A percentile compares a stretch with the other conserved stretches of the same genome.
phyloP scores from a whole-genome alignment of 805 yeast genomes.

The Kuraishia ogatae region DNA sequence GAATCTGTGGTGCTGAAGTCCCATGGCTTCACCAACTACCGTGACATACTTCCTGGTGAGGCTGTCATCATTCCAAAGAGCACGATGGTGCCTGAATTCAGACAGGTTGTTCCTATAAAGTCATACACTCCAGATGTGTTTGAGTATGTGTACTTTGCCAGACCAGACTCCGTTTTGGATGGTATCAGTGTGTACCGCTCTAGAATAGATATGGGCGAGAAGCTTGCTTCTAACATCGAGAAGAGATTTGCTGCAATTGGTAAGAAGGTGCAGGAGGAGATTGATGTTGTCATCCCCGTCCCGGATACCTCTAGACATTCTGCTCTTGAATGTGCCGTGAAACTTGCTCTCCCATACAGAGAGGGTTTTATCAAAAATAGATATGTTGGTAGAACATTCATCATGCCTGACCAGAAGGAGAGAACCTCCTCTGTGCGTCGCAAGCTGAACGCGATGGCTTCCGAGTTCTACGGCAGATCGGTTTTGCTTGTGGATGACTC shows the following conservation, averaged over 20 bases:
- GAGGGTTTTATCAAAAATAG: conserved; percentile 97
- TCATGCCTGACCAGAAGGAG: conserved; percentile 96
- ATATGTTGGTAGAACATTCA: conserved; percentile 95
- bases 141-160: conserved; percentile 95
- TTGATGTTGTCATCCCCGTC: conserved; percentile 95
- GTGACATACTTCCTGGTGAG: conserved; percentile 91
- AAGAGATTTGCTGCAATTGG: conserved; percentile 27
- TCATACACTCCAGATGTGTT: conserved; percentile 91
- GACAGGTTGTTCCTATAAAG: conserved; percentile 73
- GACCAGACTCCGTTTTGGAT: conserved; percentile 93
- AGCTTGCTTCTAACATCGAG: conserved; percentile 67
- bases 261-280: conserved; percentile 39
- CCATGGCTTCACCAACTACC: conserved; percentile 70
- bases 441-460: conserved; percentile 92
- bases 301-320: conserved; percentile 98
- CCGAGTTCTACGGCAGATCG: conserved; percentile 77
- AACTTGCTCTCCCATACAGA: conserved; percentile 74
- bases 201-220: conserved; percentile 88
- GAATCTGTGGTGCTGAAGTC: conserved; percentile 94
- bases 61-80: conserved; percentile 89
- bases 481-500: conserved; percentile 94
- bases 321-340: conserved; percentile 85
- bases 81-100: conserved; percentile 65
- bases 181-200: conserved; percentile 95
- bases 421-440: conserved; percentile 90